A percentile compares a stretch with the other conserved stretches of the same genome.
These are phyloP conservation scores for Asparagopsis taxiformis DNA, from an alignment of 31 red algal species.

Conservation along the genomic window DNA sequence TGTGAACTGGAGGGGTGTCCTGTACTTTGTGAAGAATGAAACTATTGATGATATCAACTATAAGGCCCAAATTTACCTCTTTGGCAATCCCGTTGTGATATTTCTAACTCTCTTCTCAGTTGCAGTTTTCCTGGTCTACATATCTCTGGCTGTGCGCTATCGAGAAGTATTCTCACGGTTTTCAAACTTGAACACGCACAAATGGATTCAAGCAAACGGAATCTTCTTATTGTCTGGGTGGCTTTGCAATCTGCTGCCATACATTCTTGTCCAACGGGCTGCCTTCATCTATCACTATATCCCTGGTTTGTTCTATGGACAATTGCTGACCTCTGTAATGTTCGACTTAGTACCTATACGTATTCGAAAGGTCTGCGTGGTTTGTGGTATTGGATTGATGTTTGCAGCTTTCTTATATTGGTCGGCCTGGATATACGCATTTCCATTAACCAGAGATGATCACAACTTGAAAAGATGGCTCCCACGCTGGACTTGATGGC, in stretches of 20 bases:
- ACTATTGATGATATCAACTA: background rate
- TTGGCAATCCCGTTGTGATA: slow-evolving; percentile 63
- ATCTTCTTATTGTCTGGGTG: slow-evolving; percentile 56
- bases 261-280: slow-evolving; percentile 70
- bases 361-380: slow-evolving; percentile 1
- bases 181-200: background rate
- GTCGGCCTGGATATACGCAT: slow-evolving; percentile 67
- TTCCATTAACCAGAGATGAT: slow-evolving; percentile 28
- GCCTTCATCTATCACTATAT: slow-evolving; percentile 93
- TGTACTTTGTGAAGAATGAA: slow-evolving; percentile 59
- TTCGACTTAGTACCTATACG: slow-evolving; percentile 50
- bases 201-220: slow-evolving; percentile 14
- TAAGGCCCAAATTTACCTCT: slow-evolving; percentile 61
- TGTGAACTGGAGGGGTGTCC: slow-evolving; percentile 64
- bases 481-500: slow-evolving; percentile 42
- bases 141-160: slow-evolving; percentile 10
- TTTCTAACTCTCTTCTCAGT: slow-evolving; percentile 19
- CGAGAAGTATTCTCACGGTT: background rate
- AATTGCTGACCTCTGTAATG: slow-evolving; percentile 50
- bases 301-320: slow-evolving; percentile 76
- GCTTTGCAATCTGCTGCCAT: slow-evolving; percentile 78
- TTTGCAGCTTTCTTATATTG: slow-evolving; percentile 61
- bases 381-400: background rate
- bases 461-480: slow-evolving; percentile 53
- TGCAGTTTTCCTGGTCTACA: background rate